Percentiles rank a stretch among this genome's conserved stretches.
These are phyloP conservation scores for Geotrichum siamense DNA, from an alignment of 1,139 yeast genomes.

Conservation along the genomic window DNA sequence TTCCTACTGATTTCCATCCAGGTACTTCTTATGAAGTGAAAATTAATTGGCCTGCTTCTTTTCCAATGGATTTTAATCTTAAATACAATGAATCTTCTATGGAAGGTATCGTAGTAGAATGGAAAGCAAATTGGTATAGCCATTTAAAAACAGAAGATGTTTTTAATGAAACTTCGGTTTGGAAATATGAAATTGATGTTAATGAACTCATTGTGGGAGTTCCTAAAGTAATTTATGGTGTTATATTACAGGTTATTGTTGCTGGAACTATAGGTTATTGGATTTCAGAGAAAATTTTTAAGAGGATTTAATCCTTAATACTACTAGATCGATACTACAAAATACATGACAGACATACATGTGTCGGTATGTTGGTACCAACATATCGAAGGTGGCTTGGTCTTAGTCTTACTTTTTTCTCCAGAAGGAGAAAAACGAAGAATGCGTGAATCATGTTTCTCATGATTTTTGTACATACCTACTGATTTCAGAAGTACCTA, in stretches of 20 bases:
- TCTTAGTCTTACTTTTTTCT: too few species aligned
- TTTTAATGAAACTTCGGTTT: neutral
- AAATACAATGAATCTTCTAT: constrained; percentile 16
- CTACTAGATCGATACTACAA: too few species aligned
- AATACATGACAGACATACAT: too few species aligned
- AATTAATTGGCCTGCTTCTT: constrained; percentile 36
- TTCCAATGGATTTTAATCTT: constrained; percentile 29
- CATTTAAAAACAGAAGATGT: neutral
- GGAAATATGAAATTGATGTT: constrained; percentile 1
- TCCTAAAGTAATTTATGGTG: neutral
- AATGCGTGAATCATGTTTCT: too few species aligned
- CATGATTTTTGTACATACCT: too few species aligned
- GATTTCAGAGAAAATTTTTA: neutral
- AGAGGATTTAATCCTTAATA: neutral
- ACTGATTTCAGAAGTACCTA: too few species aligned
- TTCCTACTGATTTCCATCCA: neutral
- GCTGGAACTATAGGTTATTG: neutral
- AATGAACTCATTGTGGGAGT: neutral
- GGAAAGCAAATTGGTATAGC: constrained; percentile 1
- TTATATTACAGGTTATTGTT: neutral
- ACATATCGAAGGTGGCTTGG: too few species aligned
- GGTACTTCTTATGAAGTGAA: constrained; percentile 27
- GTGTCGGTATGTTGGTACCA: too few species aligned
- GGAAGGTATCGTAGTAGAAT: constrained; percentile 1
- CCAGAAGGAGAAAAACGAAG: too few species aligned